Percentiles rank a stretch among this genome's conserved stretches.
Evolutionary conservation across 345 rosid species (phyloP).

Genomic region (Nasturtium officinale): DNA sequence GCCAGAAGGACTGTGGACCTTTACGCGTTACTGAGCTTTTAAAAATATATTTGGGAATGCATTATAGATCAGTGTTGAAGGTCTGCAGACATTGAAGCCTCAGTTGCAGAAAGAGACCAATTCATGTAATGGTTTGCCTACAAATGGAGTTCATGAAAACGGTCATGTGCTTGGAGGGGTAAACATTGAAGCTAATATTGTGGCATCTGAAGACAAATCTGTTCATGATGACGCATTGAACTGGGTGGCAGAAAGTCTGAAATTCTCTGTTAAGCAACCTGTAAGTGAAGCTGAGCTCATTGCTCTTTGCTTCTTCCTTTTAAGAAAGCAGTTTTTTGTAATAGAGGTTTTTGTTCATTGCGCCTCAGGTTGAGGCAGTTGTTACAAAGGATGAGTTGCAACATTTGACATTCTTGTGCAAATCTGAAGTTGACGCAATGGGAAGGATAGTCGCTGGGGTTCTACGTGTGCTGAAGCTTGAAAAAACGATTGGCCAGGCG

Average conservation of each 20-base stretch:
- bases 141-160: conserved; percentile 65
- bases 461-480: conserved; percentile 83
- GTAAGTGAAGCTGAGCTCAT: conserved; percentile 51
- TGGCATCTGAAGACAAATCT: conserved; percentile 55
- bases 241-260: conserved; percentile 84
- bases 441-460: conserved; percentile 91
- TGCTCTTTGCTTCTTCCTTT: conserved; percentile 24
- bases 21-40: conserved; percentile 9
- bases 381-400: conserved; percentile 90
- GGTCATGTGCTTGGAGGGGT: conserved; percentile 63
- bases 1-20: conserved; percentile 13
- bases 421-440: conserved; percentile 91
- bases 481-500: conserved; percentile 73
- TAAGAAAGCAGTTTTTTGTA: neutral
- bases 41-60: neutral
- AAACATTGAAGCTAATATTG: conserved; percentile 71
- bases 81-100: conserved; percentile 86
- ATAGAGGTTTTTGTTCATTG: neutral
- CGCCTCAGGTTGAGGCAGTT: conserved; percentile 74
- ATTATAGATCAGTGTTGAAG: conserved; percentile 78
- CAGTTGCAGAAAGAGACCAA: conserved; percentile 46
- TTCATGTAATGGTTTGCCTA: conserved; percentile 34
- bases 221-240: conserved; percentile 55
- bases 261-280: conserved; percentile 89
- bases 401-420: conserved; percentile 74